Percentiles rank a stretch among this genome's conserved stretches.
Evolutionary conservation across 805 yeast genomes (phyloP).

Genomic region (Wickerhamiella parazyma): DNA sequence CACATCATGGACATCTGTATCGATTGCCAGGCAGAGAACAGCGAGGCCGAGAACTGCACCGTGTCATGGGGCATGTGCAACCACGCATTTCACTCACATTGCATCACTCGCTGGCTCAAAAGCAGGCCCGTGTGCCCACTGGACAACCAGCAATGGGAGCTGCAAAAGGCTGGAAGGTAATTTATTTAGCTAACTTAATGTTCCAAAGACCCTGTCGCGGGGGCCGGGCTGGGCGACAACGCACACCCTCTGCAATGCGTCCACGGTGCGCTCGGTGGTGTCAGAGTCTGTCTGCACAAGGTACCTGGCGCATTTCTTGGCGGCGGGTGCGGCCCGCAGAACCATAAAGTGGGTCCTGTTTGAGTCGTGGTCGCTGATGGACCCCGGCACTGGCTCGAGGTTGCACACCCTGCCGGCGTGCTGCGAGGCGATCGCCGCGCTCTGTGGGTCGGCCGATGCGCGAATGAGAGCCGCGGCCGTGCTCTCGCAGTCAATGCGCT

Average conservation of each 20-base stretch:
- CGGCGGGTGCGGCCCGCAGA: conserved; percentile 21
- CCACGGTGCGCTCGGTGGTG: background rate
- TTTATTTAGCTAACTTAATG: background rate
- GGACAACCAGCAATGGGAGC: conserved; percentile 83
- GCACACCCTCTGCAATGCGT: background rate
- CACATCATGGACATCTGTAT: conserved; percentile 96
- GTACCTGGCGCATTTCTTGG: background rate
- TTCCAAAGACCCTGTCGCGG: background rate
- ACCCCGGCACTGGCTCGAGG: conserved; percentile 39
- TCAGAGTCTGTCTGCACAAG: background rate
- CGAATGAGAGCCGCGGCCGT: conserved; percentile 76
- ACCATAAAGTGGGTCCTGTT: conserved; percentile 82
- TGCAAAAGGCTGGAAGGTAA: conserved; percentile 28
- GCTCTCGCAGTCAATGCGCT: conserved; percentile 53
- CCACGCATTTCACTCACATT: conserved; percentile 97
- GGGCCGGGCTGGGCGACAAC: background rate
- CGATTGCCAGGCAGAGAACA: conserved; percentile 80
- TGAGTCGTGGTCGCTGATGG: conserved; percentile 56
- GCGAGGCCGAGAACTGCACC: conserved; percentile 61
- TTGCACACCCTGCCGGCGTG: conserved; percentile 54
- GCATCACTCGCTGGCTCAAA: conserved; percentile 89
- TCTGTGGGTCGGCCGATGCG: conserved; percentile 32
- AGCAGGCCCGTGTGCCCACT: conserved; percentile 94
- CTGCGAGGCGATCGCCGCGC: conserved; percentile 61
- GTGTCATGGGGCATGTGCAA: conserved; percentile 97